Evolutionary conservation across 208 protist species (phyloP), one percentile per base, ranked within the genome.

Genomic region (Kentomonas sorsogonicus): DNA sequence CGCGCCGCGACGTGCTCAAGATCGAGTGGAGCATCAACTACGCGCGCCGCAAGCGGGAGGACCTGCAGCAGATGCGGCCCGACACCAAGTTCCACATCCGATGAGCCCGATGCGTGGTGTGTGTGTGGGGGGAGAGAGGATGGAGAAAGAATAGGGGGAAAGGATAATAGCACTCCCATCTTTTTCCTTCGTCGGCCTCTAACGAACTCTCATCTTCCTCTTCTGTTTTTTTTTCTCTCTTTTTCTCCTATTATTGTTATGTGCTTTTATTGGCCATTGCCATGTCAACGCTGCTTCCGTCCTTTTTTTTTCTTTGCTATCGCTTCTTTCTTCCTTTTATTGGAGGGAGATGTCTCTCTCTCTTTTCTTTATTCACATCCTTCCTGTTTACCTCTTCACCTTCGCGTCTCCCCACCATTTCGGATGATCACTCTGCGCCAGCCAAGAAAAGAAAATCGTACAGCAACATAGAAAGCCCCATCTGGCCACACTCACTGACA

Each of bases 21-120:
- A 84, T 94, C 29, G 88, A 94, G 51, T 94, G 88, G 88, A 71
- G 80, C 33, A 54, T 94, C 20, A 80, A 91, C 53, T 74, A 85
- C 51, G 82, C 68, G 6, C 84, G 79, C 54, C 72, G 83, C 13
- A 94, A 91, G 67, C 72, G 91, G 26, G 84, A 91, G 60, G 88
- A 91, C n/a, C 30, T 94, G 36, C 79, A 83, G 52, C 34, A 46
- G 33, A 87, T 91, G 88, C 50, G 65, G 1, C 58, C 63, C 15
- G 29, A 76, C 45, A 83, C 77, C 0, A 81, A 74, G n/a, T 94
- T 94, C 47, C 63, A 60, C 3, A 64, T 80, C 18, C 58, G 31
- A 16, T 18, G 23, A 31, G n/a, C n/a, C n/a, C n/a, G n/a, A n/a
- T n/a, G n/a, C n/a, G n/a, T n/a, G n/a, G 33, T 38, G 33, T 47